Percentiles rank a stretch among this genome's conserved stretches.
Conservation (phyloP, 768 basidiomycete genomes). For the Termitomyces sp. region DNA sequence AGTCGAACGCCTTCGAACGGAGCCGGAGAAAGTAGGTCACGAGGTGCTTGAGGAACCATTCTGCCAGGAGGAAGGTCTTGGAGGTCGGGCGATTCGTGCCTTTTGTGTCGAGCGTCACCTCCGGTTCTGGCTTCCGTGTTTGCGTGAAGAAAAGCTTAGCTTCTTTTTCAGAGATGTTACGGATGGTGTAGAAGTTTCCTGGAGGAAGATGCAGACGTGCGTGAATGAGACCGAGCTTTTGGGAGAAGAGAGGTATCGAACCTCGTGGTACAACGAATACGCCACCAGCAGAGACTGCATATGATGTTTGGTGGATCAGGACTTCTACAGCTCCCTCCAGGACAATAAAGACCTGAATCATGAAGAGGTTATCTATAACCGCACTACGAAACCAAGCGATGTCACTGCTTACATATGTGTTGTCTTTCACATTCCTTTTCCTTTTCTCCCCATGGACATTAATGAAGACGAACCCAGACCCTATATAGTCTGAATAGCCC, state of each 20-base stretch:
- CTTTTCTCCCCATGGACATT: slow-evolving; percentile 81
- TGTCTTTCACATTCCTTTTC: slow-evolving; percentile 87
- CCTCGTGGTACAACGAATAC: slow-evolving; percentile 92
- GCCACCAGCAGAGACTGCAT: slow-evolving; percentile 76
- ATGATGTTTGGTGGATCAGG: slow-evolving; percentile 74
- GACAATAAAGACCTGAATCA: slow-evolving; percentile 51
- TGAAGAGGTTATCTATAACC: background rate
- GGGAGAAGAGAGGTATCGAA: slow-evolving; percentile 19
- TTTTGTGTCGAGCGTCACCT: slow-evolving; percentile 1
- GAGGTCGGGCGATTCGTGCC: slow-evolving; percentile 13
- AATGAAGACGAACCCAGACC: slow-evolving; percentile 83
- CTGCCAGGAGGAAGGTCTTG: slow-evolving; percentile 12
- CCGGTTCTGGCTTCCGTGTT: slow-evolving; percentile 44
- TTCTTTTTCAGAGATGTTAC: slow-evolving; percentile 79
- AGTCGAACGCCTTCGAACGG: slow-evolving; percentile 9
- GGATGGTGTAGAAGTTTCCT: slow-evolving; percentile 91
- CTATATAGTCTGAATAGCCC: slow-evolving; percentile 87
- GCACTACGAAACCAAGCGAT: background rate
- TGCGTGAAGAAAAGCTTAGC: slow-evolving; percentile 92
- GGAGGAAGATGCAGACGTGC: background rate
- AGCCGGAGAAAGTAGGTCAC: slow-evolving; percentile 6
- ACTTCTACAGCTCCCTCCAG: slow-evolving; percentile 88
- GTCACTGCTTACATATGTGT: slow-evolving; percentile 70
- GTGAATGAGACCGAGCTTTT: slow-evolving; percentile 2
- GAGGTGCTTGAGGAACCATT: slow-evolving; percentile 17